Conservation (phyloP, 2,329 filamentous ascomycete genomes). For the Aspergillus tubingensis region DNA sequence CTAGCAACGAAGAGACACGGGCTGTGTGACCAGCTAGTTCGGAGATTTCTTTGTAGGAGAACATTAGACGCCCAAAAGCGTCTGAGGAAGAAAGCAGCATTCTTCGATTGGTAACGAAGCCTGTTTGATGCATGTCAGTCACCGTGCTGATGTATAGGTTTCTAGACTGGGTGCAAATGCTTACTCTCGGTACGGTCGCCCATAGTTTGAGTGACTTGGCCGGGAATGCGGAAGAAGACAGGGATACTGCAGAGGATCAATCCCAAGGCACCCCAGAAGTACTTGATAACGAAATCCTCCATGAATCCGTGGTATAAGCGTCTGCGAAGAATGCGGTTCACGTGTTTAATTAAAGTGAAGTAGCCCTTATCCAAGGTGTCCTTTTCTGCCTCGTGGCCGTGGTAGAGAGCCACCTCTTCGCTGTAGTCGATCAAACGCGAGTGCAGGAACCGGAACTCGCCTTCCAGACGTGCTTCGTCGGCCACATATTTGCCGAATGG, state of each 20-base stretch:
- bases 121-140: slow-evolving; percentile 36
- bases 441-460: slow-evolving; percentile 95
- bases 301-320: slow-evolving; percentile 98
- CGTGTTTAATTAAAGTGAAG: slow-evolving; percentile 98
- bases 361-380: slow-evolving; percentile 97
- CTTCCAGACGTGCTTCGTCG: slow-evolving; percentile 90
- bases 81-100: slow-evolving; percentile 93
- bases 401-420: slow-evolving; percentile 91
- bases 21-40: slow-evolving; percentile 95
- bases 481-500: slow-evolving; percentile 98
- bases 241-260: slow-evolving; percentile 90
- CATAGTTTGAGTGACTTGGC: slow-evolving; percentile 56
- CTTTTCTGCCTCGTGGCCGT: slow-evolving; percentile 90
- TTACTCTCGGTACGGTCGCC: slow-evolving; percentile 61
- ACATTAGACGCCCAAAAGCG: slow-evolving; percentile 94
- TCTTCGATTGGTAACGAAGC: slow-evolving; percentile 89
- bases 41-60: slow-evolving; percentile 95
- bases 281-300: slow-evolving; percentile 99
- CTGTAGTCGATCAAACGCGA: slow-evolving; percentile 92
- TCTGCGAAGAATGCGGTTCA: slow-evolving; percentile 88
- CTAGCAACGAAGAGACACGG: slow-evolving; percentile 81
- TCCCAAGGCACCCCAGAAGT: slow-evolving; percentile 95
- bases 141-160: neutral
- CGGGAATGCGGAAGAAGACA: slow-evolving; percentile 91
- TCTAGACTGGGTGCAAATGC: slow-evolving; percentile 20